phyloP scores from a whole-genome alignment of 2,329 filamentous ascomycete species.

The Cercospora zeae-maydis region DNA sequence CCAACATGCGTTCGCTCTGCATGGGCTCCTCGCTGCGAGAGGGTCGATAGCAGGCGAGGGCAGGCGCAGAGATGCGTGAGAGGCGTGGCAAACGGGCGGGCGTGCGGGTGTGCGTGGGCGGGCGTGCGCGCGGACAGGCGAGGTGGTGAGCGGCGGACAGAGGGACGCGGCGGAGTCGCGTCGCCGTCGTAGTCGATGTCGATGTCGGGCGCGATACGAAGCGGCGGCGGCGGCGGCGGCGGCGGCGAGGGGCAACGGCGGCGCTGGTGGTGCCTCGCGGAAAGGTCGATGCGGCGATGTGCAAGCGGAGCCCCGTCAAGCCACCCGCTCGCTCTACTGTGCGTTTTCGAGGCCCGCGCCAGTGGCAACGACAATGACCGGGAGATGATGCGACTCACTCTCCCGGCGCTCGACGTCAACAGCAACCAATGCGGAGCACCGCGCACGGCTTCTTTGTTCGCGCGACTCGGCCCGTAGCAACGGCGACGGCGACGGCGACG shows the following conservation, averaged over 20 bases:
- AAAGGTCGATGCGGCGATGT: neutral
- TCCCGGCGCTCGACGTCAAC: neutral
- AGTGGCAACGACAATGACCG: neutral
- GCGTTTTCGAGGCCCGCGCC: neutral
- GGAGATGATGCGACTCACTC: neutral
- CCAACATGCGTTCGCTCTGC: slow-evolving; percentile 1
- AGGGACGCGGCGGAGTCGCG: neutral
- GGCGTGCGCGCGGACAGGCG: neutral
- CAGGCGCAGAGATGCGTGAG: neutral
- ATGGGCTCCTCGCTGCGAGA: neutral
- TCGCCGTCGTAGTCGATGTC: neutral
- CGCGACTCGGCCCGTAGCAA: neutral
- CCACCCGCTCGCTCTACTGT: neutral
- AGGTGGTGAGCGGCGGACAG: neutral
- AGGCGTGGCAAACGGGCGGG: neutral
- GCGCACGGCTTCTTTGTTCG: neutral
- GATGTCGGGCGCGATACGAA: neutral
- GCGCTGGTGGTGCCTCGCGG: neutral
- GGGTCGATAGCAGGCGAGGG: neutral
- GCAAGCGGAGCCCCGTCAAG: neutral
- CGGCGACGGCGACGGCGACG: neutral
- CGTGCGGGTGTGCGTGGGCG: neutral
- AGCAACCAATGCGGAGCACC: neutral
- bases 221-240: neutral
- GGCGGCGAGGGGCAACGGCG: neutral